Conservation (phyloP, 202 grass and related monocot species). For the Dendrocalamus latiflorus region DNA sequence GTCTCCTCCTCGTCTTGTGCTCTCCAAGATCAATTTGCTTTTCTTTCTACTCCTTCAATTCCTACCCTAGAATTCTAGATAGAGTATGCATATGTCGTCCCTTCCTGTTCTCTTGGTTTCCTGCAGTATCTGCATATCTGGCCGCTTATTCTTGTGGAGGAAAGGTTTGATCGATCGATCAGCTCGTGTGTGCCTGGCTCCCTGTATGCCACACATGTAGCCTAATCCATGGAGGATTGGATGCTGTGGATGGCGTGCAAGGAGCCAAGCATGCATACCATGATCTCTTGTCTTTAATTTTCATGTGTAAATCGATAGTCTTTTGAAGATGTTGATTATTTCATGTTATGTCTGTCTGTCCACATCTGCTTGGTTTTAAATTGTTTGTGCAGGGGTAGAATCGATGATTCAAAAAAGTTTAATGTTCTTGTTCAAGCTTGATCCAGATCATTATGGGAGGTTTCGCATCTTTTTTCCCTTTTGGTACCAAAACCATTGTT, state of each 20-base stretch:
- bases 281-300: constrained; percentile 4
- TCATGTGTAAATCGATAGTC: not conserved
- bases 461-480: not conserved
- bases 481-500: not conserved
- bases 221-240: constrained; percentile 67
- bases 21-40: not conserved
- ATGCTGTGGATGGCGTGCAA: constrained; percentile 98
- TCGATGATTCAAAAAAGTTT: not conserved
- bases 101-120: not conserved
- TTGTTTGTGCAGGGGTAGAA: constrained; percentile 7
- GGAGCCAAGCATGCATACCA: constrained; percentile 92
- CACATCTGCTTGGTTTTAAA: not conserved
- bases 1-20: not conserved
- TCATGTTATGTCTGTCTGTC: not conserved
- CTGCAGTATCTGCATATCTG: not conserved
- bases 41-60: not conserved
- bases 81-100: not conserved
- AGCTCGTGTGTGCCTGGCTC: constrained; percentile 84
- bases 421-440: constrained; percentile 2
- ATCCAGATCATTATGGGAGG: not conserved
- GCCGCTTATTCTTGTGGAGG: not conserved
- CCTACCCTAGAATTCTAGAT: not conserved
- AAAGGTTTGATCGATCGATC: constrained; percentile 29
- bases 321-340: constrained; percentile 14
- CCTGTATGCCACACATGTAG: constrained; percentile 99